Percentiles rank a stretch among this genome's conserved stretches.
phyloP scores from a whole-genome alignment of 2,329 filamentous ascomycete species.

The Phyllosticta capitalensis region DNA sequence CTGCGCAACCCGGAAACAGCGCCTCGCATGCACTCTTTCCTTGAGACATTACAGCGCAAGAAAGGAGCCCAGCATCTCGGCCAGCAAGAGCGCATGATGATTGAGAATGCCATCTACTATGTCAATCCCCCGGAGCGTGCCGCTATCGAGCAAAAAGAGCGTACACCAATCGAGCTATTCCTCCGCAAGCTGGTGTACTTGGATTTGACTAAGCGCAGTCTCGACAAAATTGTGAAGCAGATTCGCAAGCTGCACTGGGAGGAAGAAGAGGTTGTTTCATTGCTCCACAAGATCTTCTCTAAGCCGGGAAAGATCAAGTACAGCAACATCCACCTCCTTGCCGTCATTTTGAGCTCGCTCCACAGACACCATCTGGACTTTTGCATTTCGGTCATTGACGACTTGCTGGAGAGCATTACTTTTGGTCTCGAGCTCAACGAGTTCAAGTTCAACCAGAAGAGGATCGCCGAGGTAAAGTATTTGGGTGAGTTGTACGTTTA shows the following conservation, averaged over 20 bases:
- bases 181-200: constrained; percentile 87
- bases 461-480: constrained; percentile 93
- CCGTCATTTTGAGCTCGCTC: constrained; percentile 77
- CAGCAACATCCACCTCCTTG: constrained; percentile 88
- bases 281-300: constrained; percentile 84
- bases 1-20: constrained; percentile 87
- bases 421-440: constrained; percentile 91
- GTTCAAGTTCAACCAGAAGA: constrained; percentile 92
- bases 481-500: constrained; percentile 96
- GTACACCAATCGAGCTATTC: constrained; percentile 86
- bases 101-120: constrained; percentile 97
- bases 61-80: constrained; percentile 92
- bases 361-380: constrained; percentile 90
- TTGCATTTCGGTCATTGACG: constrained; percentile 83
- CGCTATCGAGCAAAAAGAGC: constrained; percentile 92
- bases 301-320: constrained; percentile 97
- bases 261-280: constrained; percentile 70
- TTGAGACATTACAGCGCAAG: constrained; percentile 92
- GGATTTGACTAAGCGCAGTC: constrained; percentile 88
- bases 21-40: constrained; percentile 84
- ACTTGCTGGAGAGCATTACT: constrained; percentile 76
- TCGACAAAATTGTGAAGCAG: constrained; percentile 88
- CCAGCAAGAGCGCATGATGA: constrained; percentile 93
- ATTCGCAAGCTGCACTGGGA: constrained; percentile 97
- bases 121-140: constrained; percentile 90